Evolutionary conservation across 441 rosid genomes (phyloP), one percentile per base, ranked within the genome.

Genomic region (Hura crepitans): DNA sequence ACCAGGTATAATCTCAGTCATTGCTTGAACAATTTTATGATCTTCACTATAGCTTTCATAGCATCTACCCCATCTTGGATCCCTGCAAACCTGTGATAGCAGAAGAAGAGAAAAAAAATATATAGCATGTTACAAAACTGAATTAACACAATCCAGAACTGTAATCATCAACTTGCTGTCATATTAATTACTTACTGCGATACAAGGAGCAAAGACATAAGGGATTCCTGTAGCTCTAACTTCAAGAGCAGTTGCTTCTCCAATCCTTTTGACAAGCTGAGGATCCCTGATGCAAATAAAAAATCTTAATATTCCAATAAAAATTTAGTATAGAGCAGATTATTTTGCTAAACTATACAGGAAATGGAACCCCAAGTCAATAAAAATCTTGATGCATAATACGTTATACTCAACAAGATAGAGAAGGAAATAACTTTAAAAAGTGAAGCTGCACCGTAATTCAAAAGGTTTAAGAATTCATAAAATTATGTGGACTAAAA

Each of bases 41-140:
- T 89, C 88, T 74, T 89, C 95, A 43, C 90, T 85, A 67, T 85
- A 89, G 74, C 92, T 89, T 74, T 89, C 88, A 23, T 84, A 89
- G 71, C 90, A 89, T 13, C 92, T 76, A 20, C 95, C 92, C 92
- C 92, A 89, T 77, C 90, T 83, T 2, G 90, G 92, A 78, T 89
- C 88, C 72, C 95, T 81, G 74, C 90, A 87, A 5, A 87, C 90
- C 92, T 89, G 76, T 20, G 50, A 67, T 73, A 64, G 15, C n/a
- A 66, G 51, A 13, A 5, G 25, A 27, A 27, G 65, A 5, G 42
- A 37, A 42, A 28, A 10, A 0, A 39, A 28, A 11, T 12, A 37
- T 30, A 18, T 9, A 68, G 20, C 7, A 33, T 11, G 30, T 12
- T 27, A 6, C 3, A 55, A 3, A 13, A 49, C 11, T 27, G 49